Evolutionary conservation across 495 filamentous ascomycete species (phyloP).

Genomic region (Aspergillus egyptiacus): DNA sequence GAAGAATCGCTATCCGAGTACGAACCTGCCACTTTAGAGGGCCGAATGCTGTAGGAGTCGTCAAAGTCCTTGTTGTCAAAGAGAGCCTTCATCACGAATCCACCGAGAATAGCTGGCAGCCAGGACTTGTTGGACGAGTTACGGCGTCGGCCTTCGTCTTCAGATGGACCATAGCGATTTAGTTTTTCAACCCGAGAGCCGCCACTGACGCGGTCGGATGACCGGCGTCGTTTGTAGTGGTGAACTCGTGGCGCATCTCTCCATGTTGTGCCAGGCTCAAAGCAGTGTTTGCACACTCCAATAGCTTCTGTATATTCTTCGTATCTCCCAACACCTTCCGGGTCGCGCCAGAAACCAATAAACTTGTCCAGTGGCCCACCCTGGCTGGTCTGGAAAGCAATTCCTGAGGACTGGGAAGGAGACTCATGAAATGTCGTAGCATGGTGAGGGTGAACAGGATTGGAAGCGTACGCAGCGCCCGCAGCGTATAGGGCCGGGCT

Average conservation of each 20-base stretch:
- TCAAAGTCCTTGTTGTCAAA: slow-evolving; percentile 50
- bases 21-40: slow-evolving; percentile 35
- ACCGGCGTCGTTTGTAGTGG: slow-evolving; percentile 45
- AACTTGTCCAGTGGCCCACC: slow-evolving; percentile 51
- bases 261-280: slow-evolving; percentile 56
- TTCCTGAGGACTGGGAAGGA: slow-evolving; percentile 24
- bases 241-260: slow-evolving; percentile 61
- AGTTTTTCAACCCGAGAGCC: slow-evolving; percentile 49
- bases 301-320: slow-evolving; percentile 71
- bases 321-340: slow-evolving; percentile 61
- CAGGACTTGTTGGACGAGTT: slow-evolving; percentile 41
- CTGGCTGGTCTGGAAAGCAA: slow-evolving; percentile 44
- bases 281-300: slow-evolving; percentile 63
- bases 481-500: slow-evolving; percentile 39
- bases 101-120: slow-evolving; percentile 49
- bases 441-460: slow-evolving; percentile 26
- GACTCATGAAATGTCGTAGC: slow-evolving; percentile 17
- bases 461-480: slow-evolving; percentile 38
- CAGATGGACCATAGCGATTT: slow-evolving; percentile 52
- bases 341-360: slow-evolving; percentile 60
- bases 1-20: slow-evolving; percentile 37
- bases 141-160: slow-evolving; percentile 45
- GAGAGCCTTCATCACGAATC: slow-evolving; percentile 50
- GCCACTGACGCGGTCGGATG: slow-evolving; percentile 42
- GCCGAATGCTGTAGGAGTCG: slow-evolving; percentile 53